Evolutionary conservation across 202 grass and related monocot species (phyloP).

Genomic region (Schoenoplectus tabernaemontani): DNA sequence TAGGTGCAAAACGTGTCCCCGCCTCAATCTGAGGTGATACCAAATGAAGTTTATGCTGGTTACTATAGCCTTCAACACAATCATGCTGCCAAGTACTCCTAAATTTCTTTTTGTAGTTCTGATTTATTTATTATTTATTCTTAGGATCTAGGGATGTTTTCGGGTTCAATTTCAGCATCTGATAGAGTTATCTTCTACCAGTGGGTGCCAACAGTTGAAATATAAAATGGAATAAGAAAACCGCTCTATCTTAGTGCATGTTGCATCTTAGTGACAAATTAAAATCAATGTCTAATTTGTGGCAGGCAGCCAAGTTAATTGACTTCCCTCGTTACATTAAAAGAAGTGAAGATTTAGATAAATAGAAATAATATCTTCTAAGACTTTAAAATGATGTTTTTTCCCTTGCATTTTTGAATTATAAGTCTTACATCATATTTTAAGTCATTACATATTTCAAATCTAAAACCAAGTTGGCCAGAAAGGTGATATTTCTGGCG

Average conservation of each 20-base stretch:
- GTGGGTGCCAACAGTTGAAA: neutral
- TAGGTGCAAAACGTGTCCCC: no score
- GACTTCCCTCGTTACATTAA: neutral
- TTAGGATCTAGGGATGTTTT: neutral
- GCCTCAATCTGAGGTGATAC: neutral
- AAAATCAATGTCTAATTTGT: neutral
- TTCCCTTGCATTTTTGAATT: neutral
- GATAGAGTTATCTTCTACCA: neutral
- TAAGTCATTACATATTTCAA: neutral
- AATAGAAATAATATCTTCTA: no score
- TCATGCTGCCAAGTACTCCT: constrained; percentile 57
- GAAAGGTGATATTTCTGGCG: no score
- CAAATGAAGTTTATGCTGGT: constrained; percentile 45
- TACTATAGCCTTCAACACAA: constrained; percentile 74
- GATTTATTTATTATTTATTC: neutral
- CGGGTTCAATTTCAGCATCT: neutral
- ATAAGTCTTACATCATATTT: neutral
- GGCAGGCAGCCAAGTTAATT: neutral
- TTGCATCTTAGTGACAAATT: neutral
- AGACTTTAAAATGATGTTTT: no score
- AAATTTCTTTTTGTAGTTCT: neutral
- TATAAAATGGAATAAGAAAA: neutral
- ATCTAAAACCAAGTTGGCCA: neutral
- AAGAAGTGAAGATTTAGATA: no score
- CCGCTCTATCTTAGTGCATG: neutral